Percentiles rank a stretch among this genome's conserved stretches.
Conservation (phyloP, 176 grass and related monocot genomes). For the Bothriochloa decipiens region DNA sequence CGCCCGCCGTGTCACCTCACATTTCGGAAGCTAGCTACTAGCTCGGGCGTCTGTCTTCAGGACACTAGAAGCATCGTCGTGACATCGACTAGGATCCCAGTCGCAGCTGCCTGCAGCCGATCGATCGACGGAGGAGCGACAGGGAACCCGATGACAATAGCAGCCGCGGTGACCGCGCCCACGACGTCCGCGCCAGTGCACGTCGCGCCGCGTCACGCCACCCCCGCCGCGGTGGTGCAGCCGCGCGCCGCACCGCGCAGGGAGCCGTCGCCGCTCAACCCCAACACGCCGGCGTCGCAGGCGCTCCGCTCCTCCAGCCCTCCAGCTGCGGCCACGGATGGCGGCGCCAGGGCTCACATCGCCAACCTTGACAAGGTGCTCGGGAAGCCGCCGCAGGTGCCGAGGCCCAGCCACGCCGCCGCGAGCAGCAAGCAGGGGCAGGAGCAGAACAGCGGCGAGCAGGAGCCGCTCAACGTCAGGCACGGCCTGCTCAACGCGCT, state of each 20-base stretch:
- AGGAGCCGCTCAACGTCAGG: conserved; percentile 43
- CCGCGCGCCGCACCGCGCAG: conserved; percentile 5
- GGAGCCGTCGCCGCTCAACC: conserved; percentile 60
- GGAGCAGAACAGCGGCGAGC: neutral
- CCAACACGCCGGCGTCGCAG: conserved; percentile 35
- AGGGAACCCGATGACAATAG: conserved; percentile 41
- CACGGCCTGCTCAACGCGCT: conserved; percentile 61
- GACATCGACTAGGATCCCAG: neutral
- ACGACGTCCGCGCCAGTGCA: conserved; percentile 43
- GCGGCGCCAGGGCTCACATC: conserved; percentile 46
- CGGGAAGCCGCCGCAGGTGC: conserved; percentile 53
- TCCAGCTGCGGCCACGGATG: neutral
- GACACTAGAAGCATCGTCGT: neutral
- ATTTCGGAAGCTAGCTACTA: conserved; percentile 12
- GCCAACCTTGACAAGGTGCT: conserved; percentile 88
- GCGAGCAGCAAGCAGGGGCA: neutral
- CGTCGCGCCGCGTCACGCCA: conserved; percentile 41
- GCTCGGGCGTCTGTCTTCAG: neutral
- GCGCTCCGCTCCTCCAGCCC: conserved; percentile 32
- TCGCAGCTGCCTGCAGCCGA: neutral
- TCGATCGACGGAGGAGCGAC: neutral
- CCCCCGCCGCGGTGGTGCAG: conserved; percentile 8
- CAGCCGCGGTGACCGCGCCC: conserved; percentile 40
- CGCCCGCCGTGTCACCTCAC: neutral
- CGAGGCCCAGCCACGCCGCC: neutral